Conservation (phyloP, 768 basidiomycete genomes). For the Rhizopogon rudus region DNA sequence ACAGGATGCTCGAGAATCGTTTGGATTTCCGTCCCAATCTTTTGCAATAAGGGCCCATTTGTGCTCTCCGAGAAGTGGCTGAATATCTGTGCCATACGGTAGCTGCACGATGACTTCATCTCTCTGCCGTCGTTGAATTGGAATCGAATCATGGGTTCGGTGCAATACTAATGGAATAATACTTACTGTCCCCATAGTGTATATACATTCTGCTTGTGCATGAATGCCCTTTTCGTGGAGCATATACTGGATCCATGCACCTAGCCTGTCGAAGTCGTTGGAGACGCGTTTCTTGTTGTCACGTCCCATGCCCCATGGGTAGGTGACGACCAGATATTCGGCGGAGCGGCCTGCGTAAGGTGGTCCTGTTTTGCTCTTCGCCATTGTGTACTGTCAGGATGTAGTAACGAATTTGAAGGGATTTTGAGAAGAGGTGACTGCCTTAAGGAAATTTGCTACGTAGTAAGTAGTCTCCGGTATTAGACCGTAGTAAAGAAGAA, state of each 20-base stretch:
- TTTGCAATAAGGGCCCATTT: slow-evolving; percentile 13
- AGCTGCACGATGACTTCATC: slow-evolving; percentile 26
- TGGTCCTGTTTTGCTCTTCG: slow-evolving; percentile 18
- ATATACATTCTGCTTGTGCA: slow-evolving; percentile 19
- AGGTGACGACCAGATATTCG: slow-evolving; percentile 19
- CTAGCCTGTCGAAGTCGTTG: slow-evolving; percentile 16
- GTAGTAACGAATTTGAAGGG: too few relatives aligned
- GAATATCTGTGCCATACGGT: slow-evolving; percentile 14
- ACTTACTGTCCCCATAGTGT: slow-evolving; percentile 27
- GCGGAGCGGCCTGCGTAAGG: slow-evolving; percentile 20
- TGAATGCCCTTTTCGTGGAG: slow-evolving; percentile 11
- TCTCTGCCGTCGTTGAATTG: slow-evolving; percentile 11
- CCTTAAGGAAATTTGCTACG: too few relatives aligned
- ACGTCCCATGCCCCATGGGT: slow-evolving; percentile 18
- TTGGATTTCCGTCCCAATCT: slow-evolving; percentile 8
- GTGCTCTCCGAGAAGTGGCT: slow-evolving; percentile 25
- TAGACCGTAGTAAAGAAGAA: too few relatives aligned
- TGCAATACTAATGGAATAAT: too few relatives aligned
- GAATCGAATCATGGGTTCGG: not conserved
- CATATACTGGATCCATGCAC: slow-evolving; percentile 19
- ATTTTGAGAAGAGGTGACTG: too few relatives aligned
- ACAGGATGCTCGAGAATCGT: slow-evolving; percentile 12
- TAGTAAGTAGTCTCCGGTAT: not conserved
- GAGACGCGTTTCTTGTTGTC: slow-evolving; percentile 5
- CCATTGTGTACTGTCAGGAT: not conserved